Conservation (phyloP, 768 basidiomycete species). For the Crassisporium funariophilum region DNA sequence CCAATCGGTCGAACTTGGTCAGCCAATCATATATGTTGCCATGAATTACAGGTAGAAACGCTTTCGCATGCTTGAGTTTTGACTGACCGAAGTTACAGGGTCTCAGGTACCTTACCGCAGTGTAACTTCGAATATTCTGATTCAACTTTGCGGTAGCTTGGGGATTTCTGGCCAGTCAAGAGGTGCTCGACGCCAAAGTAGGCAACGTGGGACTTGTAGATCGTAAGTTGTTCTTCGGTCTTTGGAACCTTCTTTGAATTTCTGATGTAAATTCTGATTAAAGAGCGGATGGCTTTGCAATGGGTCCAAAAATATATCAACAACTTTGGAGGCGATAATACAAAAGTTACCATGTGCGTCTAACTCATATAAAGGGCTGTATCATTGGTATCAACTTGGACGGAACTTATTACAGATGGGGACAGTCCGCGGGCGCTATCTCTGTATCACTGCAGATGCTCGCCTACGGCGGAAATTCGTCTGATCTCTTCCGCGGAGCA, state of each 20-base stretch:
- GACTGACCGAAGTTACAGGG: conserved; percentile 10
- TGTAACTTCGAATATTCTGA: not conserved
- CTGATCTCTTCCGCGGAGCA: conserved; percentile 38
- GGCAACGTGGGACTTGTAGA: conserved; percentile 35
- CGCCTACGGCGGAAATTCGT: conserved; percentile 30
- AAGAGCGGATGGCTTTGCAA: conserved; percentile 44
- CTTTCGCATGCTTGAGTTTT: not conserved
- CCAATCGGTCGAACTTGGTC: conserved; percentile 42
- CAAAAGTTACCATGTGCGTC: conserved; percentile 44
- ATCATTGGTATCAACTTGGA: not conserved
- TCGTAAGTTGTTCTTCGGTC: conserved; percentile 22
- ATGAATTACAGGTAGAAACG: conserved; percentile 54
- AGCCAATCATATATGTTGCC: conserved; percentile 52
- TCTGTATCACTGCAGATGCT: conserved; percentile 42
- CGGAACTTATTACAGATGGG: conserved; percentile 30
- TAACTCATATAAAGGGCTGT: not conserved
- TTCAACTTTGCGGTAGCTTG: conserved; percentile 15
- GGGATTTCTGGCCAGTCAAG: conserved; percentile 34
- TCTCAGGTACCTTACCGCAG: conserved; percentile 25
- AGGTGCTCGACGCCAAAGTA: conserved; percentile 27
- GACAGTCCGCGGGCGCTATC: conserved; percentile 50
- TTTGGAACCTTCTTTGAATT: not conserved
- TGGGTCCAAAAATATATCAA: conserved; percentile 61
- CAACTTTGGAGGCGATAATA: conserved; percentile 57
- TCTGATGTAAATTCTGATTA: not conserved